These are phyloP conservation scores for Candida caryicola DNA, from an alignment of 805 yeast genomes.

Conservation along the genomic window DNA sequence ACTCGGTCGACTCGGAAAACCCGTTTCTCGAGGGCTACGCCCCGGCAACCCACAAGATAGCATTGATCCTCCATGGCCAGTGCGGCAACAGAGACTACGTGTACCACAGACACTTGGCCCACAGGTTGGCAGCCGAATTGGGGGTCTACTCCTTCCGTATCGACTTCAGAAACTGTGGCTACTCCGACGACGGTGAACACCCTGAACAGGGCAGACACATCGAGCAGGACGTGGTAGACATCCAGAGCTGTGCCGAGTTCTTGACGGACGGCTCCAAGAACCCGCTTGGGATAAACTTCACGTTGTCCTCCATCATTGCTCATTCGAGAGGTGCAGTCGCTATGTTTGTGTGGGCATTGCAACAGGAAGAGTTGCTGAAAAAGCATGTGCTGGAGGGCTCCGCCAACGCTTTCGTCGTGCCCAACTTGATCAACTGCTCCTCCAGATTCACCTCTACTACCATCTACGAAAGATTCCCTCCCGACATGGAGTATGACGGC, in stretches of 20 bases:
- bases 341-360: slow-evolving; percentile 67
- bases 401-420: slow-evolving; percentile 44
- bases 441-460: slow-evolving; percentile 62
- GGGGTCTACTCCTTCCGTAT: slow-evolving; percentile 71
- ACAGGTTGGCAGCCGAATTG: slow-evolving; percentile 50
- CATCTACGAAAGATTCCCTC: slow-evolving; percentile 39
- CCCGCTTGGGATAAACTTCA: slow-evolving; percentile 41
- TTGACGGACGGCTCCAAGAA: slow-evolving; percentile 25
- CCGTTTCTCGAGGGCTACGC: slow-evolving; percentile 25
- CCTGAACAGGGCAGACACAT: slow-evolving; percentile 52
- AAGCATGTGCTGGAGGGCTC: slow-evolving; percentile 15
- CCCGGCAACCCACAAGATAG: slow-evolving; percentile 49
- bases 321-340: slow-evolving; percentile 83
- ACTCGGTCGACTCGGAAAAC: slow-evolving; percentile 22
- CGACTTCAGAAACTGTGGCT: slow-evolving; percentile 86
- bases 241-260: slow-evolving; percentile 40
- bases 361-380: slow-evolving; percentile 37
- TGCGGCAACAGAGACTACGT: slow-evolving; percentile 83
- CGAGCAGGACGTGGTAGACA: slow-evolving; percentile 65
- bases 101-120: slow-evolving; percentile 65
- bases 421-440: slow-evolving; percentile 67
- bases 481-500: slow-evolving; percentile 13
- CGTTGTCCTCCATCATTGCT: slow-evolving; percentile 58
- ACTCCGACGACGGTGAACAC: slow-evolving; percentile 52
- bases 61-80: slow-evolving; percentile 75